Evolutionary conservation across 176 grass and related monocot genomes (phyloP).

Genomic region (Eragrostis curvula): DNA sequence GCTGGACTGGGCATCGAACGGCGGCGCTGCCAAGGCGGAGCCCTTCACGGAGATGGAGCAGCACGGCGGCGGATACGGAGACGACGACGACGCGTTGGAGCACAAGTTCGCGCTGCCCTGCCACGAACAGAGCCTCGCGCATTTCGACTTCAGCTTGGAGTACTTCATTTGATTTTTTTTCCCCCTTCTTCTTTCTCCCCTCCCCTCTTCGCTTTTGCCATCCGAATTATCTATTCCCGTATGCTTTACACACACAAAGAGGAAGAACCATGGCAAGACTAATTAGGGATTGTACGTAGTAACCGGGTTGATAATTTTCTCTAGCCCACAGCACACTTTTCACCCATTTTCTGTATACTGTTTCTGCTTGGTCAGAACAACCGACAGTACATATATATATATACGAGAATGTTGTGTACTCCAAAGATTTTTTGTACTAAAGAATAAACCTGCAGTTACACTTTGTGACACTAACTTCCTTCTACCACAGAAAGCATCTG

Average conservation of each 20-base stretch:
- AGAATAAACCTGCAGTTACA: conserved; percentile 29
- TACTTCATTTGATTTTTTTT: conserved; percentile 48
- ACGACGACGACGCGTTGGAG: conserved; percentile 48
- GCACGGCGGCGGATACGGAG: not conserved
- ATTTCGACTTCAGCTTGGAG: conserved; percentile 77
- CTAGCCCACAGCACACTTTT: conserved; percentile 9
- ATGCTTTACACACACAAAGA: conserved; percentile 26
- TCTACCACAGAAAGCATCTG: not conserved
- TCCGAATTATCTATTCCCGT: conserved; percentile 17
- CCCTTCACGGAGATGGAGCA: conserved; percentile 44
- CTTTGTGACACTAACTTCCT: not conserved
- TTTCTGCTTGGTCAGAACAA: conserved; percentile 36
- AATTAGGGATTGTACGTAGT: conserved; percentile 43
- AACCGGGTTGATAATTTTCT: conserved; percentile 30
- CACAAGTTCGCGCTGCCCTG: conserved; percentile 58
- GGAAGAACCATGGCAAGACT: conserved; percentile 25
- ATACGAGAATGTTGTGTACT: conserved; percentile 33
- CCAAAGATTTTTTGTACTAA: conserved; percentile 30
- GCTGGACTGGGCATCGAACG: conserved; percentile 59
- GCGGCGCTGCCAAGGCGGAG: conserved; percentile 25
- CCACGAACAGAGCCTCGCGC: conserved; percentile 58
- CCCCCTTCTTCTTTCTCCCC: too few species aligned
- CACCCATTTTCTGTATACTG: not conserved
- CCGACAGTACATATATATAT: conserved; percentile 14
- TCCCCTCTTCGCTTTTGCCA: not conserved